Evolutionary conservation across 2,329 filamentous ascomycete genomes (phyloP).

Genomic region (Colletotrichum plurivorum): DNA sequence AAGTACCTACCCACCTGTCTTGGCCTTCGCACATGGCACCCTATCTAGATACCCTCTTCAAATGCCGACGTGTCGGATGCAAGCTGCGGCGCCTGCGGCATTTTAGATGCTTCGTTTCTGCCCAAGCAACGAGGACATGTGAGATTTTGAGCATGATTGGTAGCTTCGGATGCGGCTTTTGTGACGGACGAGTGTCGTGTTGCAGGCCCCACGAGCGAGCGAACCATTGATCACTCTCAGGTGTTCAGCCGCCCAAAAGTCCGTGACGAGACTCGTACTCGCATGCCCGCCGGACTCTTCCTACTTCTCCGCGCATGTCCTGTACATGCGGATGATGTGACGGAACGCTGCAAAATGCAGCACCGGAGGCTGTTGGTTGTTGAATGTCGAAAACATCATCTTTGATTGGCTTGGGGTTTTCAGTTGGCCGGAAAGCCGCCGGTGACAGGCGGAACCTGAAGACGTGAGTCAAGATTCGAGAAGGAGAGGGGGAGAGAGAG

Average conservation of each 20-base stretch:
- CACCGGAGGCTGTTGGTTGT: slow-evolving; percentile 5
- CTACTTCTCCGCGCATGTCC: neutral
- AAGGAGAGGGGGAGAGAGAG: neutral
- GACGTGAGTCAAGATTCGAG: slow-evolving; percentile 24
- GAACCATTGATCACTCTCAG: slow-evolving; percentile 1
- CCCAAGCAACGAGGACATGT: neutral
- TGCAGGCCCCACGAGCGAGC: slow-evolving; percentile 28
- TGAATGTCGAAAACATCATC: neutral
- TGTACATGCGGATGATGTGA: slow-evolving; percentile 12
- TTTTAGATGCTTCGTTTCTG: slow-evolving; percentile 3
- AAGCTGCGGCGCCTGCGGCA: neutral
- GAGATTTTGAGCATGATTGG: slow-evolving; percentile 29
- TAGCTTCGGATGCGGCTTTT: slow-evolving; percentile 27
- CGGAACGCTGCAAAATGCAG: neutral
- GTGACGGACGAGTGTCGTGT: slow-evolving; percentile 10
- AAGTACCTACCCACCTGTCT: neutral
- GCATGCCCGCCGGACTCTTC: slow-evolving; percentile 3
- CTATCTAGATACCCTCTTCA: slow-evolving; percentile 37
- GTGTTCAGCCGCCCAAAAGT: slow-evolving; percentile 10
- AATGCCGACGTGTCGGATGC: slow-evolving; percentile 30
- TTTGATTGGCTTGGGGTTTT: slow-evolving; percentile 1
- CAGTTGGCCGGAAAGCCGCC: slow-evolving; percentile 21
- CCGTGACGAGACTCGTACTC: slow-evolving; percentile 3
- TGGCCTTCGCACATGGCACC: slow-evolving; percentile 2
- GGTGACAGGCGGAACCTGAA: slow-evolving; percentile 6